A percentile compares a stretch with the other conserved stretches of the same genome.
Conservation (phyloP, 1,284 basidiomycete species). For the Ceratorhiza oryzae-sativae region DNA sequence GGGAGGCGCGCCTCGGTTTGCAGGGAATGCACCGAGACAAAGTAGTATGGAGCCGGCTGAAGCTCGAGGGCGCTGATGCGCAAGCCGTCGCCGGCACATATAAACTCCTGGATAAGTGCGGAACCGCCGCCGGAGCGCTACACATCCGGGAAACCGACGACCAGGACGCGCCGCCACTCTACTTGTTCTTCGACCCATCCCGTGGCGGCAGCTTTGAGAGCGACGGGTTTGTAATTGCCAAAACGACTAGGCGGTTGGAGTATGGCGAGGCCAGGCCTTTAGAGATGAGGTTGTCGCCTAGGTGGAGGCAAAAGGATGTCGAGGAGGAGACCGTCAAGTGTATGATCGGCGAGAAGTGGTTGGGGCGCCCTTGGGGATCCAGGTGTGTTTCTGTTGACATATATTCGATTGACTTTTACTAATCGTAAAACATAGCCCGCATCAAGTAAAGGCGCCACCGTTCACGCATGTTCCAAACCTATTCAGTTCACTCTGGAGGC, state of each 20-base stretch:
- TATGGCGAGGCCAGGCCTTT: slow-evolving; percentile 81
- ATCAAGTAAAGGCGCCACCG: slow-evolving; percentile 65
- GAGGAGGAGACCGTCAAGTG: slow-evolving; percentile 62
- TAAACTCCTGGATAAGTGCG: slow-evolving; percentile 81
- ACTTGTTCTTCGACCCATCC: slow-evolving; percentile 85
- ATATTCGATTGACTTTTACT: background rate
- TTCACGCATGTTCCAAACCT: slow-evolving; percentile 65
- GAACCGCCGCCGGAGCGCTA: slow-evolving; percentile 86
- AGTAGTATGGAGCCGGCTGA: slow-evolving; percentile 70
- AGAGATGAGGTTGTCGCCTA: slow-evolving; percentile 70
- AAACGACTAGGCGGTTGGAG: slow-evolving; percentile 76
- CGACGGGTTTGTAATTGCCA: slow-evolving; percentile 86
- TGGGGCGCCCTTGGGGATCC: slow-evolving; percentile 56
- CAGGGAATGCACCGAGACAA: slow-evolving; percentile 70
- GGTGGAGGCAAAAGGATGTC: slow-evolving; percentile 75
- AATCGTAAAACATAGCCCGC: slow-evolving; percentile 56
- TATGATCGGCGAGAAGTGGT: slow-evolving; percentile 70
- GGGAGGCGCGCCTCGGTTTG: slow-evolving; percentile 87
- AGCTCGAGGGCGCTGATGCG: slow-evolving; percentile 65
- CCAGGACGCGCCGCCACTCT: slow-evolving; percentile 63
- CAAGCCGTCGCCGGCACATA: slow-evolving; percentile 72
- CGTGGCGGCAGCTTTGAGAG: slow-evolving; percentile 73
- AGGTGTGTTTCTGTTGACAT: slow-evolving; percentile 55
- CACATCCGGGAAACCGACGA: slow-evolving; percentile 66
- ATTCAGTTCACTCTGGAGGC: slow-evolving; percentile 63